Evolutionary conservation across 208 protist genomes (phyloP), one percentile per base, ranked within the genome.

Genomic region (Acanthamoeba polyphaga): DNA sequence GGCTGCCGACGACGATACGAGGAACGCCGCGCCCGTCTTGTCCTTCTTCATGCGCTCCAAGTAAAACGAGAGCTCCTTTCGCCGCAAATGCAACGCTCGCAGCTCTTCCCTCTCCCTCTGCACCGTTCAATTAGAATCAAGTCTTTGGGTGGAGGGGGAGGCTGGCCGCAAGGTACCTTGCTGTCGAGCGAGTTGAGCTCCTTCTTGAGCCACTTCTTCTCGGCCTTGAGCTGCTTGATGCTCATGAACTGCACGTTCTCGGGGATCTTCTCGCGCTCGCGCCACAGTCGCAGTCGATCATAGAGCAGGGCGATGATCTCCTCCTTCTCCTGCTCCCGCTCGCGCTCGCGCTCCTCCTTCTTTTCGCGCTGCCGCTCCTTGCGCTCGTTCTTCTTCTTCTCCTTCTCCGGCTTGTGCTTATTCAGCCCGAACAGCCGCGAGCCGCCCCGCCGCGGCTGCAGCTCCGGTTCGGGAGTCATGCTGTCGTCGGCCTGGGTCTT

Each of bases 161-260:
- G 22, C 5, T 22, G 38, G 66, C 1, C 15, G 43, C 34, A 12
- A 0, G 9, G 17, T 38, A 46, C 80, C 80, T 89, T 89, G 80
- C 80, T 89, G 80, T 89, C 80, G 13, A 89, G 46, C 4, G 46
- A 22, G 32, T 89, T 29, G 46, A 89, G 53, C 24, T 89, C 80
- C 80, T 89, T 89, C 80, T 89, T 89, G 27, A 89, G 80, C 51
- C 53, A 89, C 19, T 43, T n/a, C 80, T 89, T 89, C 53, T 89
- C 80, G 17, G 80, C 53, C 32, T 89, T 89, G 29, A 89, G 27
- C 15, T 89, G 80, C 53, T 58, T 64, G 51, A 66, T 89, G 53
- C 38, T 89, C 80, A 89, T 89, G n/a, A 34, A 46, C 22, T 64
- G 46, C 53, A 89, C 53, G 34, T 66, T 89, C 80, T 89, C 80